Percentiles rank a stretch among this genome's conserved stretches.
Conservation (phyloP, 1,284 basidiomycete species). For the Cystobasidium slooffiae region DNA sequence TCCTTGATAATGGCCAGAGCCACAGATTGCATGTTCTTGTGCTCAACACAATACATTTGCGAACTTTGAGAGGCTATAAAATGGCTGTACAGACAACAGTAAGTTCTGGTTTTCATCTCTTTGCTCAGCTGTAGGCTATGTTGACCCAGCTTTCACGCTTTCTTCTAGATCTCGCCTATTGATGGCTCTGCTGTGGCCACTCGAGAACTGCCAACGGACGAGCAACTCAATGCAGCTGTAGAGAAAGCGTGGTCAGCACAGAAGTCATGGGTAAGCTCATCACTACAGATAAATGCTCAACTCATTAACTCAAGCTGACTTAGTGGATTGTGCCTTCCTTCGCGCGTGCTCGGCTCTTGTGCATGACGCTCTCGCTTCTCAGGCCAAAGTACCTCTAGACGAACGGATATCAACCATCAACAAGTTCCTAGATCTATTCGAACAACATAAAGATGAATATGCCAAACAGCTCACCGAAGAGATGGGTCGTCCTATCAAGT, state of each 20-base stretch:
- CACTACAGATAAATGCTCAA: background rate
- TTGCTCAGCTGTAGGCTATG: background rate
- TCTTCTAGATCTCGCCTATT: constrained; percentile 46
- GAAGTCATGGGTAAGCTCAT: constrained; percentile 41
- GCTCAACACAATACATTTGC: background rate
- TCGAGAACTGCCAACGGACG: constrained; percentile 37
- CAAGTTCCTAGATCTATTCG: constrained; percentile 79
- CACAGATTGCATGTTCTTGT: background rate
- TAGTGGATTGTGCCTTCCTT: background rate
- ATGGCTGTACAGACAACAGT: constrained; percentile 40
- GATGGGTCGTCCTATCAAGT: constrained; percentile 83
- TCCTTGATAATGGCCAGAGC: too few species aligned
- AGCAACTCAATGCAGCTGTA: constrained; percentile 33
- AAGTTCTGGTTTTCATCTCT: background rate
- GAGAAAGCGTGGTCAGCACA: constrained; percentile 34
- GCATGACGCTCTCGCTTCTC: background rate
- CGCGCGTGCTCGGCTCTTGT: background rate
- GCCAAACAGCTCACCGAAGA: constrained; percentile 74
- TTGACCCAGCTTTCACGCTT: background rate
- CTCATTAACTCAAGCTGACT: background rate
- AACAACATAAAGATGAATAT: constrained; percentile 70
- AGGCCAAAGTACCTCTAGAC: constrained; percentile 68
- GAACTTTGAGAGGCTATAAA: background rate
- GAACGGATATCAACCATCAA: constrained; percentile 74
- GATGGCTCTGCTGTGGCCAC: constrained; percentile 43